These are phyloP conservation scores for Magnaporthiopsis rhizophila DNA, from an alignment of 2,329 filamentous ascomycete species.

Conservation along the genomic window DNA sequence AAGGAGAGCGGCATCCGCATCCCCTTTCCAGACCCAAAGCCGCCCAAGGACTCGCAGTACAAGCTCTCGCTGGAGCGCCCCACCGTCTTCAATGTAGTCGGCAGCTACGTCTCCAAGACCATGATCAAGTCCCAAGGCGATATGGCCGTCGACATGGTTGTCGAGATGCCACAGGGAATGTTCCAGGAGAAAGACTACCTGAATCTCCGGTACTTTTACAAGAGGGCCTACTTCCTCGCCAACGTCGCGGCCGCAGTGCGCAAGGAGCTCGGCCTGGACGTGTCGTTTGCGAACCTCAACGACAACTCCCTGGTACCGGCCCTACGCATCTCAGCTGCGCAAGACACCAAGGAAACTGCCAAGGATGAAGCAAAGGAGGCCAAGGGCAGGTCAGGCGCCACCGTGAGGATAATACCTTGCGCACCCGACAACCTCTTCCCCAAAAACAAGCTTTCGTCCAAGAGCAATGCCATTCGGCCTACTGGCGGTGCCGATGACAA, in stretches of 20 bases:
- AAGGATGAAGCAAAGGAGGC: constrained; percentile 20
- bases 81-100: constrained; percentile 73
- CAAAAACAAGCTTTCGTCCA: constrained; percentile 59
- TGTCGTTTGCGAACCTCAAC: constrained; percentile 57
- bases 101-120: constrained; percentile 74
- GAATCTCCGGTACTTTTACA: constrained; percentile 90
- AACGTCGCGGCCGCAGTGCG: constrained; percentile 67
- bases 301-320: constrained; percentile 73
- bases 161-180: constrained; percentile 71
- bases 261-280: constrained; percentile 30
- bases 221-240: constrained; percentile 84
- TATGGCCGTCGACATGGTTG: constrained; percentile 69
- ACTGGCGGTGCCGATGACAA: constrained; percentile 38
- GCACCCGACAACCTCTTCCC: constrained; percentile 63
- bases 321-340: constrained; percentile 32
- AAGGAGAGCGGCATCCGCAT: constrained; percentile 61
- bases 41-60: constrained; percentile 68
- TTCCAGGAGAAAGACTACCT: constrained; percentile 95
- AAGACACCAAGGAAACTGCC: constrained; percentile 17
- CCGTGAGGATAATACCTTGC: constrained; percentile 70
- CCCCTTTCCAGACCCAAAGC: constrained; percentile 77
- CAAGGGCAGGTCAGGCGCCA: constrained; percentile 11
- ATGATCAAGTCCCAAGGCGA: constrained; percentile 55
- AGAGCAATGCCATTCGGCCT: constrained; percentile 60
- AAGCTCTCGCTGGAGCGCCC: constrained; percentile 74